These are phyloP conservation scores for Alternaria burnsii DNA, from an alignment of 2,329 filamentous ascomycete genomes.

Conservation along the genomic window DNA sequence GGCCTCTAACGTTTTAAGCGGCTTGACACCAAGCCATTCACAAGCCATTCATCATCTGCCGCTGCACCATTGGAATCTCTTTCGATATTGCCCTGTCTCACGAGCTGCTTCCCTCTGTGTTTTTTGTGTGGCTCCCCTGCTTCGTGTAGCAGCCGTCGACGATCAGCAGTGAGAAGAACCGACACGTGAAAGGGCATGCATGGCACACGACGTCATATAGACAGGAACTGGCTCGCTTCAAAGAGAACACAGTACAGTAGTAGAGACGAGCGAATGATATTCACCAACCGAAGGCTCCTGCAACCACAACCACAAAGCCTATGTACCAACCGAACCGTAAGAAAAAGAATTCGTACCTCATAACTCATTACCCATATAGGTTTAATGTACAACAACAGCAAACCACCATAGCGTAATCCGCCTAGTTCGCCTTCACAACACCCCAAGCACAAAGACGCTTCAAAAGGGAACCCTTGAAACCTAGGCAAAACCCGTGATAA, in stretches of 20 bases:
- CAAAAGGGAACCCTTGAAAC: too few species aligned
- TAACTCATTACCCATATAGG: neutral
- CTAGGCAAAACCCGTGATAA: too few species aligned
- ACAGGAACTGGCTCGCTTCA: neutral
- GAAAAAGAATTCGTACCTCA: neutral
- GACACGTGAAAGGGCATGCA: too few species aligned
- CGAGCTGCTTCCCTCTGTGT: neutral
- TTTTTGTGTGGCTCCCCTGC: neutral
- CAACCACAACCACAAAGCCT: neutral
- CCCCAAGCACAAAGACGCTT: neutral
- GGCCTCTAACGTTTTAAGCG: neutral
- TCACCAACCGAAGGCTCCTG: neutral
- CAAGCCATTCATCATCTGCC: conserved; percentile 2
- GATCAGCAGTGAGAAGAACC: too few species aligned
- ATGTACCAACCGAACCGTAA: too few species aligned
- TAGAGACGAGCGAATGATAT: neutral
- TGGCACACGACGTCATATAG: neutral
- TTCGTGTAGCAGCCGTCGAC: too few species aligned
- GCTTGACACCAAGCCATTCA: conserved; percentile 8
- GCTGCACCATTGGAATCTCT: conserved; percentile 2
- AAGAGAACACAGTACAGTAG: neutral
- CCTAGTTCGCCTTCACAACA: too few species aligned
- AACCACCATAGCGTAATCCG: neutral
- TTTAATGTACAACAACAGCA: neutral
- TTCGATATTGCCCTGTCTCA: conserved; percentile 11